Conservation (phyloP, 1,139 yeast genomes). For the Taphrina pruni region DNA sequence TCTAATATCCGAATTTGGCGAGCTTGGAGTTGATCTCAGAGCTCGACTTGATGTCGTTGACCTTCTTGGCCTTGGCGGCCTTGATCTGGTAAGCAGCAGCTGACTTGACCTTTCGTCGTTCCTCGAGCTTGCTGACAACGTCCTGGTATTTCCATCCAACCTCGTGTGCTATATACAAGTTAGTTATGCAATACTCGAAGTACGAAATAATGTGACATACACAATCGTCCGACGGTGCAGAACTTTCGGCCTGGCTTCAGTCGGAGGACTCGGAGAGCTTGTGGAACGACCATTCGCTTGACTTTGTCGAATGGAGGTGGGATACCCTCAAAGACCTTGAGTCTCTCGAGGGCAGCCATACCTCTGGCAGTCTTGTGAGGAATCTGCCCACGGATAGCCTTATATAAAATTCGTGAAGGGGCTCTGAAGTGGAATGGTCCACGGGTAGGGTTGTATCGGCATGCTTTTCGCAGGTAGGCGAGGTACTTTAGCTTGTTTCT, state of each 20-base stretch:
- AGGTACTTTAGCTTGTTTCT: slow-evolving; percentile 98
- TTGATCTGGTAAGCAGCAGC: slow-evolving; percentile 99
- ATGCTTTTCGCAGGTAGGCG: slow-evolving; percentile 99
- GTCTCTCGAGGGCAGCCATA: slow-evolving; percentile 99
- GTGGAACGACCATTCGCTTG: slow-evolving; percentile 99
- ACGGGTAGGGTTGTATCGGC: slow-evolving; percentile 97
- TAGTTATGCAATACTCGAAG: no score
- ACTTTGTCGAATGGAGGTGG: slow-evolving; percentile 99
- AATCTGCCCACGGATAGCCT: slow-evolving; percentile 99
- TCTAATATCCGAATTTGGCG: slow-evolving; percentile 79
- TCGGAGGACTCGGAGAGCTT: slow-evolving; percentile 99
- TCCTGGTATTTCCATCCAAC: slow-evolving; percentile 99
- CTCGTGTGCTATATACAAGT: slow-evolving; percentile 56
- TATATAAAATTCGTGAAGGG: slow-evolving; percentile 99
- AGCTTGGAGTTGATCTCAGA: slow-evolving; percentile 76
- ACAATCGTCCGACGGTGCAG: slow-evolving; percentile 96
- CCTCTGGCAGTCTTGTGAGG: slow-evolving; percentile 99
- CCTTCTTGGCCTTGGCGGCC: slow-evolving; percentile 93
- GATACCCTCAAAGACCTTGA: slow-evolving; percentile 99
- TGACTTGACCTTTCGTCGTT: slow-evolving; percentile 98
- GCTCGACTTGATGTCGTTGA: slow-evolving; percentile 82
- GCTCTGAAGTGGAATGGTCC: slow-evolving; percentile 99
- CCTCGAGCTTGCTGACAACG: slow-evolving; percentile 96
- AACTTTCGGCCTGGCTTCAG: slow-evolving; percentile 99
- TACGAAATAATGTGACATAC: slow-evolving; percentile 61